Base-by-base conservation (phyloP, 148 eudicot genomes). In the Spergularia marina region DNA sequence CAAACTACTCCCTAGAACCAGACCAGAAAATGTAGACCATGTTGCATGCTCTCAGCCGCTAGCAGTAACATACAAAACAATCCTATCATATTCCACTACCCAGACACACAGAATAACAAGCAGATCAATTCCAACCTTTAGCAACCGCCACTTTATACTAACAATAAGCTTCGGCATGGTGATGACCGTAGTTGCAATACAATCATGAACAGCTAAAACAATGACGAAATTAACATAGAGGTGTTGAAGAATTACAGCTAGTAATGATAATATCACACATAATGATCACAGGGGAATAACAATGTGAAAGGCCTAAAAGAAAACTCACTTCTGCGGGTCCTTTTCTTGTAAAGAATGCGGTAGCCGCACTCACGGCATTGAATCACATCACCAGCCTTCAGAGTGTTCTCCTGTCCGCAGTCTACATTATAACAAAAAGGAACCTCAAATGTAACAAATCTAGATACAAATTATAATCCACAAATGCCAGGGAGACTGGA, bases 341-440 rank as follows among this genome's bases (percentile, higher is more conserved):
- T 84, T 81, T 92, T 92, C 86, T 92, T 92, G 89, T 90, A 92
- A 10, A 92, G 87, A 74, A 93, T 90, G 55, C 91, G 93, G 56
- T 90, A 90, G 20, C 93, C 96, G 34, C 98, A 93, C 78, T 93
- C 96, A 14, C 96, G 86, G 79, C 98, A 93, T 74, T 93, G 96
- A 61, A 93, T 93, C 54, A 91, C 96, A 70, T 93, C 98, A 41
- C 91, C 90, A 7, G 88, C 74, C 82, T 93, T 93, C 83, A 93
- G 70, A 3, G 93, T 93, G 63, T 93, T 89, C 82, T 93, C 98
- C 71, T 90, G 93, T 34, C 93, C 98, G 67, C 97, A 92, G 71
- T 90, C 97, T 92, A 69, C 70, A 81, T 5, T 57, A 52, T 13
- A 10, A 55, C 12, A 65, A 40, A 76, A 10, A 62, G 18, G 9